Percentiles rank a stretch among this genome's conserved stretches.
Conservation (phyloP, 2,329 filamentous ascomycete species). For the Trichoderma aggressivum region DNA sequence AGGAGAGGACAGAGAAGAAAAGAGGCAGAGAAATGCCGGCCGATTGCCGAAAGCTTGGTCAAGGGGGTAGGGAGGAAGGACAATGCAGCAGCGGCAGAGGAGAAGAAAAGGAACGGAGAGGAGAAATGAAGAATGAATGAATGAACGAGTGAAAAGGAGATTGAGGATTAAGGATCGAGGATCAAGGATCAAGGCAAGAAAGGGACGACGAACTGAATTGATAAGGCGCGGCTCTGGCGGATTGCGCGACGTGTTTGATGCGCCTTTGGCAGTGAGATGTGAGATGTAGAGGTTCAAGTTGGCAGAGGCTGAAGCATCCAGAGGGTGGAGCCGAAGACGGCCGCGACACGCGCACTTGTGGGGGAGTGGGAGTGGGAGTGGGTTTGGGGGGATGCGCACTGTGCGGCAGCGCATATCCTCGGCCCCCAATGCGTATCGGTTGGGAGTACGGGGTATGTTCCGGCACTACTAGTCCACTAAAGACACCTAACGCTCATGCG, state of each 20-base stretch:
- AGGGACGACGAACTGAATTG: constrained; percentile 34
- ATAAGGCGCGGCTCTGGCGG: constrained; percentile 29
- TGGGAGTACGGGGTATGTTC: too few species aligned
- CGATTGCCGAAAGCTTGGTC: constrained; percentile 14
- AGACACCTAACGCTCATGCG: neutral
- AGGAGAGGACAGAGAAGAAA: neutral
- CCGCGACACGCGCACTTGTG: constrained; percentile 9
- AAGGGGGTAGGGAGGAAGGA: constrained; percentile 12
- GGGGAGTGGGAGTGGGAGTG: neutral
- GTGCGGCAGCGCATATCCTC: neutral
- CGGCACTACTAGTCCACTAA: neutral
- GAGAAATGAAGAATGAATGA: neutral
- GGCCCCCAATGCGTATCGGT: neutral
- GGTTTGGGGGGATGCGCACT: neutral
- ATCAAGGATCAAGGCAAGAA: constrained; percentile 19
- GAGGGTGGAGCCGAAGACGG: constrained; percentile 18
- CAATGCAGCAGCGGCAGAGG: constrained; percentile 9
- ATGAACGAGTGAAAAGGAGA: constrained; percentile 20
- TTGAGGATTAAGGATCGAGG: constrained; percentile 19
- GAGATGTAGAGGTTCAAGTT: constrained; percentile 14
- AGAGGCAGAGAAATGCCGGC: constrained; percentile 18
- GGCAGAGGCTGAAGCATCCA: constrained; percentile 18
- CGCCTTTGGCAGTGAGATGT: constrained; percentile 18
- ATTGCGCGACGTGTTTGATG: constrained; percentile 26
- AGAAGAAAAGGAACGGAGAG: constrained; percentile 6